A percentile compares a stretch with the other conserved stretches of the same genome.
Evolutionary conservation across 2,329 filamentous ascomycete species (phyloP).

Genomic region (Geosmithia morbida): DNA sequence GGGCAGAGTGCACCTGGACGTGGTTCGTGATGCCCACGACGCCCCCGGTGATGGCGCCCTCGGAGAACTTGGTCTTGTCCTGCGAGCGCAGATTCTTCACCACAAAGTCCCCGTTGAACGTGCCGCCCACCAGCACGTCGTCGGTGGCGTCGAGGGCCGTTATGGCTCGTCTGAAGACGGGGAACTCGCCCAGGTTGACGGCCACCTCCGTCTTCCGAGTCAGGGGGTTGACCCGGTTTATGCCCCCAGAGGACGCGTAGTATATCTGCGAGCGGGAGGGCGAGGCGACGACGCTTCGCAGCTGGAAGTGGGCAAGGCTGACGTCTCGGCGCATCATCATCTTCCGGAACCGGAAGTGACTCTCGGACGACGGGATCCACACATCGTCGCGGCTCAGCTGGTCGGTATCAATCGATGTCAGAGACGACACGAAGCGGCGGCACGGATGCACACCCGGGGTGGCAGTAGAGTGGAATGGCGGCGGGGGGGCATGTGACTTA

Average conservation of each 20-base stretch:
- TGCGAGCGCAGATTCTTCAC: conserved; percentile 29
- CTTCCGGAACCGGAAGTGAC: conserved; percentile 42
- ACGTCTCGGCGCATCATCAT: conserved; percentile 41
- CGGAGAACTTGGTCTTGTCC: conserved; percentile 16
- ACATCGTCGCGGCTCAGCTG: neutral
- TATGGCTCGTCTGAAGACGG: conserved; percentile 22
- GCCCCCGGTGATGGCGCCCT: conserved; percentile 32
- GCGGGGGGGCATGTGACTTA: too few relatives aligned
- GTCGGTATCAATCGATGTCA: too few relatives aligned
- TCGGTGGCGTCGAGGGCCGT: conserved; percentile 37
- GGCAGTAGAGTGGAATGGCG: too few relatives aligned
- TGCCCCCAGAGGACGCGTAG: conserved; percentile 34
- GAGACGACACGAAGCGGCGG: too few relatives aligned
- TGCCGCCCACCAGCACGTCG: conserved; percentile 43
- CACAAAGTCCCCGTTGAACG: conserved; percentile 41
- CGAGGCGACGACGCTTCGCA: conserved; percentile 46
- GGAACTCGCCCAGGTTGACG: conserved; percentile 25
- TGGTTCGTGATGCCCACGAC: conserved; percentile 50
- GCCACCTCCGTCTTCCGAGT: conserved; percentile 27
- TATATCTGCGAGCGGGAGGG: conserved; percentile 40
- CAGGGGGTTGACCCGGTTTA: conserved; percentile 37
- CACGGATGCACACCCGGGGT: neutral
- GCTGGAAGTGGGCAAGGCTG: conserved; percentile 49
- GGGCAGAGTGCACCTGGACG: conserved; percentile 39
- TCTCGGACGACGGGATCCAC: conserved; percentile 23